Percentiles rank a stretch among this genome's conserved stretches.
These are phyloP conservation scores for Fusarium sp. DNA, from an alignment of 2,329 filamentous ascomycete genomes.

Conservation along the genomic window DNA sequence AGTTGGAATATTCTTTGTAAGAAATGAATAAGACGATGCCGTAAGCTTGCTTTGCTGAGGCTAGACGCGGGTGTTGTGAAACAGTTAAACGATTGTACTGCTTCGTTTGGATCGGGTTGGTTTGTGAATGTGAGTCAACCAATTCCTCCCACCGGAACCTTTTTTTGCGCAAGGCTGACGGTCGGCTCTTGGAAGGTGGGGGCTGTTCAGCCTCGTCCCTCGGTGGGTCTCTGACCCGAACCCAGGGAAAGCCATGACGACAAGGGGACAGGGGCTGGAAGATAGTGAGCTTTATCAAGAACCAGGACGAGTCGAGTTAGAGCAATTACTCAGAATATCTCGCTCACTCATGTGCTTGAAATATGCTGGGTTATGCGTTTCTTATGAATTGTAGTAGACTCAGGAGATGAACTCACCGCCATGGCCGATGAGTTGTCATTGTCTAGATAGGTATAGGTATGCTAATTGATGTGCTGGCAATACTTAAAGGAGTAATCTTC, in stretches of 20 bases:
- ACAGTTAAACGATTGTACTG: slow-evolving; percentile 20
- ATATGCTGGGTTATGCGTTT: neutral
- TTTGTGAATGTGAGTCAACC: slow-evolving; percentile 44
- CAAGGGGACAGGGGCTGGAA: slow-evolving; percentile 14
- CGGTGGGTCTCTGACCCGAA: slow-evolving; percentile 15
- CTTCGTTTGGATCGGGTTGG: slow-evolving; percentile 12
- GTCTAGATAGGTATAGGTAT: neutral
- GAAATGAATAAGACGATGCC: neutral
- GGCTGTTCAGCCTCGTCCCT: slow-evolving; percentile 37
- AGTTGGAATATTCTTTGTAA: neutral
- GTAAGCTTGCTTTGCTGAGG: slow-evolving; percentile 2
- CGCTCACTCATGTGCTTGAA: neutral
- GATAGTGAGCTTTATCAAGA: neutral
- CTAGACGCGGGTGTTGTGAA: slow-evolving; percentile 10
- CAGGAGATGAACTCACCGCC: slow-evolving; percentile 20
- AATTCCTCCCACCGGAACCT: slow-evolving; percentile 32
- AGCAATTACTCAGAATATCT: neutral
- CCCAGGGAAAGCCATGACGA: slow-evolving; percentile 29
- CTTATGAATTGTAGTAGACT: neutral
- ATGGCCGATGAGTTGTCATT: slow-evolving; percentile 29
- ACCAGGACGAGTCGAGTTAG: neutral
- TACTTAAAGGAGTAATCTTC: neutral
- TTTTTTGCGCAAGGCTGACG: slow-evolving; percentile 46
- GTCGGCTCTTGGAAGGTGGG: slow-evolving; percentile 31
- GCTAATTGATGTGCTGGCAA: slow-evolving; percentile 28